These are phyloP conservation scores for Saitozyma podzolica DNA, from an alignment of 768 basidiomycete genomes.

Conservation along the genomic window DNA sequence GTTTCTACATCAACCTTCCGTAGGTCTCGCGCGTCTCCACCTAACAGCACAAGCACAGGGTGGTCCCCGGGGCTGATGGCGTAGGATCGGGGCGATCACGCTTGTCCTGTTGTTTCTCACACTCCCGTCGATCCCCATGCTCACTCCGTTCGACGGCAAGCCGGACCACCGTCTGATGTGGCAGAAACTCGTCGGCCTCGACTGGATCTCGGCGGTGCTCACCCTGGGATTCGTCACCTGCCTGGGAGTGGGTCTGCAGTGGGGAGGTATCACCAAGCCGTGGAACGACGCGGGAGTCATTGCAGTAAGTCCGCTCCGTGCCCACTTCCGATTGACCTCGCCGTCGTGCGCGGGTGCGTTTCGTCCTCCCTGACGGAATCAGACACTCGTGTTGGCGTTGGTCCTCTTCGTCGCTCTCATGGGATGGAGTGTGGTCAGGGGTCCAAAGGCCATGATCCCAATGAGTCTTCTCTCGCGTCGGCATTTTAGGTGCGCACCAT, in stretches of 20 bases:
- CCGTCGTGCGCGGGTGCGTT: too few species aligned
- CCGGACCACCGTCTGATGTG: constrained; percentile 15
- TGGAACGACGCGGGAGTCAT: constrained; percentile 27
- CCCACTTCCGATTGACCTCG: too few species aligned
- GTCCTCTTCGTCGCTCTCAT: constrained; percentile 16
- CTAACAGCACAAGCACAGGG: not conserved
- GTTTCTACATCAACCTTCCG: constrained; percentile 29
- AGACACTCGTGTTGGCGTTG: constrained; percentile 21
- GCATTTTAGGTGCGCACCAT: constrained; percentile 13
- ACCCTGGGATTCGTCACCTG: constrained; percentile 32
- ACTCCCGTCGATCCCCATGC: constrained; percentile 15
- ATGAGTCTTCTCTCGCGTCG: constrained; percentile 14
- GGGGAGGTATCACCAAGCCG: constrained; percentile 21
- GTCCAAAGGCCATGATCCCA: constrained; percentile 29
- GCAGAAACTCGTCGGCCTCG: constrained; percentile 16
- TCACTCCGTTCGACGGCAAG: constrained; percentile 23
- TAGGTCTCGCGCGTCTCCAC: constrained; percentile 2
- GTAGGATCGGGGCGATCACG: constrained; percentile 25
- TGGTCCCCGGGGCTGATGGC: not conserved
- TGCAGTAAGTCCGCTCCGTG: constrained; percentile 13
- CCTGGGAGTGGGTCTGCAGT: constrained; percentile 32
- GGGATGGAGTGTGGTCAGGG: constrained; percentile 22
- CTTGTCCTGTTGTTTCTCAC: constrained; percentile 18
- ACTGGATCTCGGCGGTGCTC: constrained; percentile 25
- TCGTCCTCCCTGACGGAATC: not conserved